These are phyloP conservation scores for Ilex asprella DNA, from an alignment of 257 asterid species.

Conservation along the genomic window DNA sequence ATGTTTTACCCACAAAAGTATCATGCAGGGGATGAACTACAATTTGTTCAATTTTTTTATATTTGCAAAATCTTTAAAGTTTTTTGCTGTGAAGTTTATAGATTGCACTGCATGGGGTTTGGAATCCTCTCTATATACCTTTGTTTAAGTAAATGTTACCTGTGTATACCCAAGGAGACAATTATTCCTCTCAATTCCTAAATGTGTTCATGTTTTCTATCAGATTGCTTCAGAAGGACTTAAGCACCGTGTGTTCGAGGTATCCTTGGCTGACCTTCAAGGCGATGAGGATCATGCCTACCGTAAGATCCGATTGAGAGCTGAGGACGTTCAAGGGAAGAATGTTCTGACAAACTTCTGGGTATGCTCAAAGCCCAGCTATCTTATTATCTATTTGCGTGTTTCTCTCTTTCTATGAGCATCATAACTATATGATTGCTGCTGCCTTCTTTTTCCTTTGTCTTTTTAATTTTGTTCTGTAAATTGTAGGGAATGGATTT, in stretches of 20 bases:
- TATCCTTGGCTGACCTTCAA: conserved; percentile 84
- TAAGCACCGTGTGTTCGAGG: conserved; percentile 84
- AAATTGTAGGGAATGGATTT: conserved; percentile 67
- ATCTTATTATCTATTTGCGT: background rate
- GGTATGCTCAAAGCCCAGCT: conserved; percentile 23
- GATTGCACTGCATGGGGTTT: no score
- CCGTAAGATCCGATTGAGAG: conserved; percentile 83
- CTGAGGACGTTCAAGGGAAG: conserved; percentile 81
- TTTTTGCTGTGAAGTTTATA: no score
- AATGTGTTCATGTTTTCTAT: background rate
- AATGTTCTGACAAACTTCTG: conserved; percentile 76
- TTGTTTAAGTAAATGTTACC: no score
- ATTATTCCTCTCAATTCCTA: background rate
- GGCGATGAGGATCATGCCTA: conserved; percentile 71
- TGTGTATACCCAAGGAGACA: no score
- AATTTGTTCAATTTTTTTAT: no score
- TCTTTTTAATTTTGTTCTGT: background rate
- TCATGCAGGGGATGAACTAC: no score
- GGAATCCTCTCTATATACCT: no score
- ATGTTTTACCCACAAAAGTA: no score
- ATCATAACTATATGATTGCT: no score
- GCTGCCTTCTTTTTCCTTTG: background rate
- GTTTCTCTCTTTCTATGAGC: background rate
- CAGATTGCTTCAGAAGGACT: conserved; percentile 95
- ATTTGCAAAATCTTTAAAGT: no score